Evolutionary conservation across 2,329 filamentous ascomycete genomes (phyloP).

Genomic region (Fusarium austroafricanum): DNA sequence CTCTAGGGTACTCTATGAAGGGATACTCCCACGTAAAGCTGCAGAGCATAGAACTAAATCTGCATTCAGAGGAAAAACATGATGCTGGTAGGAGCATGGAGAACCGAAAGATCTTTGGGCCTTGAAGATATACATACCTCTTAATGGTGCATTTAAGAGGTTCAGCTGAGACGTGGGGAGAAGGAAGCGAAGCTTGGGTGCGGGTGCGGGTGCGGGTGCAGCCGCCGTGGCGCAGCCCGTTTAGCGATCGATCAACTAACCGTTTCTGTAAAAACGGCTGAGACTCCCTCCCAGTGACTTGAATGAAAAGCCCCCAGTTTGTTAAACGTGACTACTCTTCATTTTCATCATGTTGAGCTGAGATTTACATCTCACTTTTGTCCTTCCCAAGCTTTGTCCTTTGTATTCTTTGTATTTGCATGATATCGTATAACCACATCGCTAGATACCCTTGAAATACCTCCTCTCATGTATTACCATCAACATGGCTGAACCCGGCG

Average conservation of each 20-base stretch:
- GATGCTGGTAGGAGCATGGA: too few relatives aligned
- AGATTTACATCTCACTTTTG: not conserved
- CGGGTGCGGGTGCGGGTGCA: conserved; percentile 31
- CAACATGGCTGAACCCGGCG: conserved; percentile 44
- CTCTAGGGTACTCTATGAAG: too few relatives aligned
- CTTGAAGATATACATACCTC: too few relatives aligned
- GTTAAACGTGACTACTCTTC: not conserved
- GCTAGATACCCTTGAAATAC: not conserved
- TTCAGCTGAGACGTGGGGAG: conserved; percentile 21
- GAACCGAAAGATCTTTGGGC: too few relatives aligned
- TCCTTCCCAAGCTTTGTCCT: not conserved
- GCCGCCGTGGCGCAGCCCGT: conserved; percentile 30
- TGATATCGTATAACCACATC: not conserved
- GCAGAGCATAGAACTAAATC: too few relatives aligned
- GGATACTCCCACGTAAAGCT: too few relatives aligned
- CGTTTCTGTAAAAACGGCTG: conserved; percentile 1
- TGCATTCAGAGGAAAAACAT: too few relatives aligned
- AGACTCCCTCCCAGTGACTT: conserved; percentile 14
- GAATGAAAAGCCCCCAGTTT: not conserved
- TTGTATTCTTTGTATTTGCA: not conserved
- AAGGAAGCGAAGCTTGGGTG: conserved; percentile 1
- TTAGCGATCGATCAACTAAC: not conserved
- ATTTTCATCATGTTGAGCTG: not conserved
- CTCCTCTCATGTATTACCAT: not conserved
- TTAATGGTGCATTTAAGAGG: not conserved